A percentile compares a stretch with the other conserved stretches of the same genome.
Conservation (phyloP, 331 rosid species). For the Quercus tomentella region DNA sequence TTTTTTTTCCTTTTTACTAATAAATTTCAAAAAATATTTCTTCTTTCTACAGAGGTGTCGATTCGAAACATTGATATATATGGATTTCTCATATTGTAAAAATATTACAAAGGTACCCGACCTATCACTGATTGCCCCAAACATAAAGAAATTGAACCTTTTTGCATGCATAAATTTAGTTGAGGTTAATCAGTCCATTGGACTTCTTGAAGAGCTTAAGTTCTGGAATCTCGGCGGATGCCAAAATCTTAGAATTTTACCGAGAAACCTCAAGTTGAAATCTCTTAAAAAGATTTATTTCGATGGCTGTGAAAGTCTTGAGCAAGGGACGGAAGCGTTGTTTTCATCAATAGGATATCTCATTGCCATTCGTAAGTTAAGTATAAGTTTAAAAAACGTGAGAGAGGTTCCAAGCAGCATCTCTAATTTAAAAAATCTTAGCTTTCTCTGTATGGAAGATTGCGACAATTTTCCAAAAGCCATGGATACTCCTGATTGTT, state of each 20-base stretch:
- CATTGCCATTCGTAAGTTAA: background rate
- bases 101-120: slow-evolving; percentile 15
- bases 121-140: background rate
- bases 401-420: too few relatives aligned
- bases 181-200: slow-evolving; percentile 8
- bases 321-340: too few relatives aligned
- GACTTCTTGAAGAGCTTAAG: background rate
- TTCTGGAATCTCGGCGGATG: background rate
- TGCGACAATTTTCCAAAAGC: too few relatives aligned
- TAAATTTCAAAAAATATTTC: too few relatives aligned
- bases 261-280: slow-evolving; percentile 1
- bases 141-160: background rate
- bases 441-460: rapidly evolving
- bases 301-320: background rate
- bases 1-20: background rate
- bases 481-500: too few relatives aligned
- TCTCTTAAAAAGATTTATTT: slow-evolving; percentile 2
- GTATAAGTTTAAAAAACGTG: too few relatives aligned
- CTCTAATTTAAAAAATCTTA: too few relatives aligned
- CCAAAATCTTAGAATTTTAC: slow-evolving; percentile 5
- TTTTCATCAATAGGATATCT: background rate
- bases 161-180: background rate
- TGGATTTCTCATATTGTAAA: background rate
- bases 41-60: background rate
- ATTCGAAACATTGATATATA: background rate